Evolutionary conservation across 208 protist species (phyloP), one percentile per base, ranked within the genome.

Genomic region (Trypanosomatidae sp.): DNA sequence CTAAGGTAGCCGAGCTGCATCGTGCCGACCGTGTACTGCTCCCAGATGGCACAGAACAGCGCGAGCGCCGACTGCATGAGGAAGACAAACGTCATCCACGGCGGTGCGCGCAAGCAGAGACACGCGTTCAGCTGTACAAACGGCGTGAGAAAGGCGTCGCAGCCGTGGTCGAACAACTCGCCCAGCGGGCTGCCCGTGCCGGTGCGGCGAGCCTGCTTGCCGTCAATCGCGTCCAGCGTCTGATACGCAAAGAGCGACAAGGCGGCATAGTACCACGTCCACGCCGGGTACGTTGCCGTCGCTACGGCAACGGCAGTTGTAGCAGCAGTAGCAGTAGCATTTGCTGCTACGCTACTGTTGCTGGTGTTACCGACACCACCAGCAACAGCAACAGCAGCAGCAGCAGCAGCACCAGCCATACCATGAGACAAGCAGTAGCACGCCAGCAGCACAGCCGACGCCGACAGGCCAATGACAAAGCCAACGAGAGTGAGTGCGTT

Each of bases 161-260:
- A 96, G 48, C 95, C 95, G 75, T 98, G 95, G 50, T 98, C 95
- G 52, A 97, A 97, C 7, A 97, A 60, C 50, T 97, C 90, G 18
- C 95, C 95, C 2, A 98, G 66, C 2, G 95, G 92, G 23, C 87
- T 92, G 15, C 66, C 69, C 1, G 80, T 69, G 20, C 76, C 69
- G 6, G 94, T 97, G 43, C 93, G 66, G 5, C 90, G 76, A 0
- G 95, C 95, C 57, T 98, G 95, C 56, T 97, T 96, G 16, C 95
- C 95, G 54, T 98, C 95, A 21, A 97, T 77, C 15, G 95, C 93
- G 48, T 98, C 95, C 35, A 97, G 53, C 11, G 94, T 98, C 66
- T 96, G 86, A 49, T 95, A 95, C 8, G 45, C 28, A 51, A 95
- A 96, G 1, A 96, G 47, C 2, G 53, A 27, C 24, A 76, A 47